phyloP scores from a whole-genome alignment of 805 yeast species.

The Saccharomycopsis amapae region DNA sequence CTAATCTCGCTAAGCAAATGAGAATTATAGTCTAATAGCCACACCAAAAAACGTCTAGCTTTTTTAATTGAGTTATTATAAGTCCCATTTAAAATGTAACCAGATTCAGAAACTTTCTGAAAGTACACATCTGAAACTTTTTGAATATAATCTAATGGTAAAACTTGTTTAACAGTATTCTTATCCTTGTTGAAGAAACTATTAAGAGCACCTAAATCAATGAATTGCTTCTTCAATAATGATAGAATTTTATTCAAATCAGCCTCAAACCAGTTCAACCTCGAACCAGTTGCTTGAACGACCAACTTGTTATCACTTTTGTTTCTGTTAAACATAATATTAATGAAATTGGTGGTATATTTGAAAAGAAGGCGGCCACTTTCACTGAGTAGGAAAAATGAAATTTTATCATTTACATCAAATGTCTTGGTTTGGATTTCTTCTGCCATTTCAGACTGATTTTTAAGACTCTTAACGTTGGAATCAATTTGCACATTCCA shows the following conservation, averaged over 20 bases:
- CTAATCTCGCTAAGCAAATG: conserved; percentile 27
- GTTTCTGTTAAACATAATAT: conserved; percentile 1
- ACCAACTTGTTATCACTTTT: conserved; percentile 2
- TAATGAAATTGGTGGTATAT: conserved; percentile 9
- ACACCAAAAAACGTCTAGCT: conserved; percentile 33
- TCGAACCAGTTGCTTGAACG: conserved; percentile 10
- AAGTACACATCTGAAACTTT: conserved; percentile 33
- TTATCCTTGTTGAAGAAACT: conserved; percentile 1
- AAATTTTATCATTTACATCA: conserved; percentile 6
- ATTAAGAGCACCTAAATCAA: conserved; percentile 10
- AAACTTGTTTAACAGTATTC: neutral
- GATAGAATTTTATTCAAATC: conserved; percentile 7
- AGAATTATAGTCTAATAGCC: conserved; percentile 32
- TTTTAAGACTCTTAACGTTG: neutral
- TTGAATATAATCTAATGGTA: conserved; percentile 27
- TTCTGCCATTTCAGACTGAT: neutral
- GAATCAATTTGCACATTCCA: neutral
- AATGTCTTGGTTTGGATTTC: conserved; percentile 9
- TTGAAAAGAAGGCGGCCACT: conserved; percentile 9
- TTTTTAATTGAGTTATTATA: conserved; percentile 28
- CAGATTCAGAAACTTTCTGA: conserved; percentile 23
- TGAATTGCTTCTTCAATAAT: conserved; percentile 2
- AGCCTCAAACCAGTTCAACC: conserved; percentile 21
- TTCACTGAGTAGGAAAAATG: conserved; percentile 13
- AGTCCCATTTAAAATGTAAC: conserved; percentile 30